Base-by-base conservation (phyloP, 176 grass and related monocot species). In the Triticum urartu region DNA sequence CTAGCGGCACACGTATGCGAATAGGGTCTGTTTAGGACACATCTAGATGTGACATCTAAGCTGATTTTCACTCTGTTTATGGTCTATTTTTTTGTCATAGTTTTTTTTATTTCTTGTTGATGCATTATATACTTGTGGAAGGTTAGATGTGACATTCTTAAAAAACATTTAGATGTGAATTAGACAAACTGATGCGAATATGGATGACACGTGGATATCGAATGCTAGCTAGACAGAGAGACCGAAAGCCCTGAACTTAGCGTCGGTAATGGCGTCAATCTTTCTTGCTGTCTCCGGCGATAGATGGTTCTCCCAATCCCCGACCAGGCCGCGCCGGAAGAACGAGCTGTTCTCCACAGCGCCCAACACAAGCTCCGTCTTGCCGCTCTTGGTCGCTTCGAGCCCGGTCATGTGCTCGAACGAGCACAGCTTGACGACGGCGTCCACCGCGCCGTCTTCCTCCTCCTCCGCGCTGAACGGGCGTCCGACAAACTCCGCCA, bases 231-330 rank as follows among this genome's bases (percentile, higher is more conserved):
- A 69, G 10, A 70, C 3, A 25, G 0, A 6, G 2, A 88, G 80
- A 2, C 86, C 80, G 13, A 52, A 14, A 9, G 9, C 73, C 25
- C 2, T 48, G 14, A 88, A 83, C 50, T 20, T 83, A 0, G 36
- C 64, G 28, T 78, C 73, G 0, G 64, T 79, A 14, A 84, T 52
- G 3, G 73, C 52, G 9, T 83, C 81, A 30, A 88, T 84, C 4
- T 56, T 75, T 7, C n/a, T 21, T 5, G 39, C 87, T n/a, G 2
- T 52, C 81, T 88, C 75, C 21, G 74, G 28, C 14, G 87, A 63
- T 0, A 89, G 30, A 64, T 89, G 81, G n/a, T 84, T 84, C 15
- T 4, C 22, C 81, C 87, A 84, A 17, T 89, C 87, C 7, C 75
- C 56, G 11, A 73, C 75, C 15, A 40, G 5, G 17, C 87, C 87